These are phyloP conservation scores for Chaetomium globosum DNA, from an alignment of 2,329 filamentous ascomycete species.

Conservation along the genomic window DNA sequence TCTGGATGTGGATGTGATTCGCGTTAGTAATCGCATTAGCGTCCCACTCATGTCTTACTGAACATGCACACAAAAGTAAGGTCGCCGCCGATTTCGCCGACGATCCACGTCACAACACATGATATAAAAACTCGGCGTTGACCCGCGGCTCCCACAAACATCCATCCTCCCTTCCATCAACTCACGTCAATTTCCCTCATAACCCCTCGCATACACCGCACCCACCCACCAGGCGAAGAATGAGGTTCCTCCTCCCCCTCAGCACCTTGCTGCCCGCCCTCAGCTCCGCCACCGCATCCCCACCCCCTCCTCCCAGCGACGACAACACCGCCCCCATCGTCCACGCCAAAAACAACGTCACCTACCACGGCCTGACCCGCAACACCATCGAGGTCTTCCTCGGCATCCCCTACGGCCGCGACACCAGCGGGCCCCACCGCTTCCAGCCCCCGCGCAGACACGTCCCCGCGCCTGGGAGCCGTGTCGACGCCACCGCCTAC, in stretches of 20 bases:
- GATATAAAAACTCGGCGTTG: not conserved
- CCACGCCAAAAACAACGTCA: not conserved
- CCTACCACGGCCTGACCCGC: constrained; percentile 15
- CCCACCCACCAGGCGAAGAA: not conserved
- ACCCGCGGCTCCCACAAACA: too few species aligned
- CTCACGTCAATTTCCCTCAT: too few species aligned
- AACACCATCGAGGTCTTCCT: constrained; percentile 19
- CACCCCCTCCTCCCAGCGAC: too few species aligned
- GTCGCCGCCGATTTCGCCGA: not conserved
- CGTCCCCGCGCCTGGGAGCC: not conserved
- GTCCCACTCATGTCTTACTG: not conserved
- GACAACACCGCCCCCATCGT: not conserved
- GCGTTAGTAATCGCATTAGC: not conserved
- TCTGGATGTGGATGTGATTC: not conserved
- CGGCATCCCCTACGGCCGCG: constrained; percentile 16
- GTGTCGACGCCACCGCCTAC: not conserved
- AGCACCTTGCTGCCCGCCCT: not conserved
- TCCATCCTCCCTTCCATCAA: too few species aligned
- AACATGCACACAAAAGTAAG: too few species aligned
- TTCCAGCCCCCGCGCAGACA: constrained; percentile 11
- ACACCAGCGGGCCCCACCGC: constrained; percentile 1
- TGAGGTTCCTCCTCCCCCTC: not conserved
- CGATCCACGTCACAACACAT: not conserved
- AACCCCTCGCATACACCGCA: too few species aligned
- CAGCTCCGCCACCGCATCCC: not conserved